phyloP scores from a whole-genome alignment of 1,284 basidiomycete species.

The Naganishia liquefaciens region DNA sequence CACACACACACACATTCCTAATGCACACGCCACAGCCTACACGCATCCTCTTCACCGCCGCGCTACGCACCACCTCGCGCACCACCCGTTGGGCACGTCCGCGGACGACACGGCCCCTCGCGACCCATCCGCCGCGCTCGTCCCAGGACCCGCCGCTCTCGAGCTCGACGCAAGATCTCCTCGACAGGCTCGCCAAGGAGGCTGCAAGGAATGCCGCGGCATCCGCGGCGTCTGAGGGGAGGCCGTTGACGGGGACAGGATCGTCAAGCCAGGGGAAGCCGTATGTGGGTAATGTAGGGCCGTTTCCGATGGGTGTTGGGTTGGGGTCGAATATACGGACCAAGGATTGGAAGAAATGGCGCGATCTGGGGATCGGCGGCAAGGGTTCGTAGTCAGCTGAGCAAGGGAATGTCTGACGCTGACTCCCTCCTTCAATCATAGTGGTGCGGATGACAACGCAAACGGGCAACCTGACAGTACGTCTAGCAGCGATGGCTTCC shows the following conservation, averaged over 20 bases:
- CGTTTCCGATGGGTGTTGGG: constrained; percentile 72
- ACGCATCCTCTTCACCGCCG: background rate
- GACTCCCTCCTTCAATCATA: constrained; percentile 45
- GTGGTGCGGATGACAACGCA: constrained; percentile 76
- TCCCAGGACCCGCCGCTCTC: constrained; percentile 8
- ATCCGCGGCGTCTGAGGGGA: background rate
- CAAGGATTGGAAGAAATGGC: constrained; percentile 62
- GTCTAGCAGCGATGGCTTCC: background rate
- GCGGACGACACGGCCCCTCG: background rate
- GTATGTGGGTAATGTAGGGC: constrained; percentile 60
- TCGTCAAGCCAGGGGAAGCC: constrained; percentile 16
- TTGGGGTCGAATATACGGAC: constrained; percentile 59
- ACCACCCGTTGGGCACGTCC: background rate
- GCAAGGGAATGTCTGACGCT: constrained; percentile 41
- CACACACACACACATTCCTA: no score
- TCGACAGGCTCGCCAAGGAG: constrained; percentile 38
- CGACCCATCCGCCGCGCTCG: constrained; percentile 8
- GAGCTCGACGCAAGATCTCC: constrained; percentile 38
- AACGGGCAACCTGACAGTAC: constrained; percentile 71
- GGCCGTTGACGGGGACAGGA: background rate
- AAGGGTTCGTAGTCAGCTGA: constrained; percentile 62
- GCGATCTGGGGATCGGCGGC: constrained; percentile 73
- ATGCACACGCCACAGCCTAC: no score
- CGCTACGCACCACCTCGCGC: background rate
- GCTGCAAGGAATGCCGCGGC: constrained; percentile 34